phyloP scores from a whole-genome alignment of 352 stramenopile genomes.

The Phytophthora sojae region DNA sequence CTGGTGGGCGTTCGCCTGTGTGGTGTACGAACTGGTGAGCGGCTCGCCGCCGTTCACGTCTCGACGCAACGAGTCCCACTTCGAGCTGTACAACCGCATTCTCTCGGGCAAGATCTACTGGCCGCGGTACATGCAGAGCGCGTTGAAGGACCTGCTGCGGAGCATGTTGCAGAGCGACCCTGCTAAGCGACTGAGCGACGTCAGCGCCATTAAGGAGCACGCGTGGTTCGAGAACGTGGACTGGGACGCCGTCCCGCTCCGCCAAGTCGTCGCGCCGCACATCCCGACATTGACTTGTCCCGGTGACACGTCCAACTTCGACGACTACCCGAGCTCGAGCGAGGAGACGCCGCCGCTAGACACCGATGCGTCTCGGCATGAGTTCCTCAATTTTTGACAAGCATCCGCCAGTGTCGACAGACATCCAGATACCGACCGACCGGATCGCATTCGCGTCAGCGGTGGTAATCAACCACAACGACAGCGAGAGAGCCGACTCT shows the following conservation, averaged over 20 bases:
- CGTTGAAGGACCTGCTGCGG: constrained; percentile 69
- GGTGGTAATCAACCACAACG: constrained; percentile 20
- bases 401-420: not conserved
- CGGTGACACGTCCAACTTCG: constrained; percentile 72
- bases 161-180: constrained; percentile 72
- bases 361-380: constrained; percentile 37
- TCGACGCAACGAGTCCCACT: constrained; percentile 85
- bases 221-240: constrained; percentile 74
- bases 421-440: constrained; percentile 8
- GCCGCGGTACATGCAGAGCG: constrained; percentile 48
- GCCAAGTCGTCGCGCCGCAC: constrained; percentile 59
- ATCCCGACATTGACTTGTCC: constrained; percentile 42
- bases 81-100: constrained; percentile 88
- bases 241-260: constrained; percentile 58
- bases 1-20: constrained; percentile 86
- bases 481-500: constrained; percentile 8
- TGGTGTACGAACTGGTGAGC: constrained; percentile 84
- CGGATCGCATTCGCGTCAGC: constrained; percentile 1
- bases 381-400: constrained; percentile 56
- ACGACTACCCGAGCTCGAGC: constrained; percentile 68
- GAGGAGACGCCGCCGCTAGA: constrained; percentile 48
- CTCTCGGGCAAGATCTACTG: constrained; percentile 66
- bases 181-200: constrained; percentile 56
- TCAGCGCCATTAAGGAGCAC: constrained; percentile 59
- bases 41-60: constrained; percentile 82